phyloP scores from a whole-genome alignment of 129 eudicot genomes.

The Calendula officinalis region DNA sequence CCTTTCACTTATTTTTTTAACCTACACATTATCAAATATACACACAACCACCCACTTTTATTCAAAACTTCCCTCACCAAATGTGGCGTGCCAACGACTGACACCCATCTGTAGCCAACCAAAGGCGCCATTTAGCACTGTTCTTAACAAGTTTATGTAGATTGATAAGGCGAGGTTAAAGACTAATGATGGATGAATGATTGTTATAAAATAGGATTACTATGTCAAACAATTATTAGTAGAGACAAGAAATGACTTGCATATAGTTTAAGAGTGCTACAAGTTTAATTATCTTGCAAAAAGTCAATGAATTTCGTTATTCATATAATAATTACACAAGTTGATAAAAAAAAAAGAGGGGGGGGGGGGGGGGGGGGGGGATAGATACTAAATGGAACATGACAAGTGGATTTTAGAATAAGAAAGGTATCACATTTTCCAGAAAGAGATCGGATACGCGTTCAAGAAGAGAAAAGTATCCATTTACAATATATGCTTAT shows the following conservation, averaged over 20 bases:
- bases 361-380: too few species aligned
- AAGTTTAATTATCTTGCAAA: neutral
- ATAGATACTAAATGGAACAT: slow-evolving; percentile 1
- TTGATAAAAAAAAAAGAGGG: slow-evolving; percentile 13
- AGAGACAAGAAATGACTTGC: neutral
- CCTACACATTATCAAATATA: too few species aligned
- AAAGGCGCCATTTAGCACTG: neutral
- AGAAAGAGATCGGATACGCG: neutral
- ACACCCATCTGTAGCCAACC: too few species aligned
- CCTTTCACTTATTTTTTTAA: too few species aligned
- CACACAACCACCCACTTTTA: too few species aligned
- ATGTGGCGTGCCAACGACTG: too few species aligned
- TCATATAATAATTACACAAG: slow-evolving; percentile 6
- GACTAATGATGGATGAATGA: slow-evolving; percentile 3
- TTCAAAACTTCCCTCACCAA: too few species aligned
- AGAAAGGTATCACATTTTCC: neutral
- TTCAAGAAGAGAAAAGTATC: neutral
- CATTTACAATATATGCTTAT: too few species aligned
- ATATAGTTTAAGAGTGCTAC: neutral
- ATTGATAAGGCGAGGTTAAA: neutral
- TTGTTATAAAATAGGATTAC: neutral
- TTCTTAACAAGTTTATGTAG: neutral
- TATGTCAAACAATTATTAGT: neutral
- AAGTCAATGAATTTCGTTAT: slow-evolving; percentile 4
- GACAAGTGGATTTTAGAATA: slow-evolving; percentile 28